Conservation (phyloP, 192 early-diverging fungal genomes). For the Coemansia sp. region DNA sequence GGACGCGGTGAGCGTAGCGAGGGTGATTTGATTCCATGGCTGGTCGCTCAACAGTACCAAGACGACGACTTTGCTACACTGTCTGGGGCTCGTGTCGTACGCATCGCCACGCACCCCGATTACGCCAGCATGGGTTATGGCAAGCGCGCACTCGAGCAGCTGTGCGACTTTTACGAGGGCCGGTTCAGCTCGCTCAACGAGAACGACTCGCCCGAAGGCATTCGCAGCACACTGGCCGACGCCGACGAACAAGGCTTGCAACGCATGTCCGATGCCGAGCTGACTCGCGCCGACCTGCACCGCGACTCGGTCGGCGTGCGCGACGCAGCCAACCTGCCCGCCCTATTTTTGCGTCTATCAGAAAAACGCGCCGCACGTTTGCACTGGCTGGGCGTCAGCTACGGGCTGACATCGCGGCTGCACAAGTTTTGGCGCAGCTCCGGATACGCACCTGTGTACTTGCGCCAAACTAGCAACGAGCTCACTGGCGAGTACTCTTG, state of each 20-base stretch:
- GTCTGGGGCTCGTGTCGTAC: slow-evolving; percentile 93
- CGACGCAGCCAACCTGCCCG: slow-evolving; percentile 89
- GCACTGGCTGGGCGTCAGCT: slow-evolving; percentile 96
- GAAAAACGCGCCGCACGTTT: slow-evolving; percentile 78
- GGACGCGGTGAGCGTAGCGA: slow-evolving; percentile 80
- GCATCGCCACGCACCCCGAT: slow-evolving; percentile 97
- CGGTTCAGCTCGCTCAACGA: slow-evolving; percentile 64
- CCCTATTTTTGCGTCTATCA: slow-evolving; percentile 80
- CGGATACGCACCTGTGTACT: slow-evolving; percentile 89
- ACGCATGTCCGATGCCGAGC: slow-evolving; percentile 60
- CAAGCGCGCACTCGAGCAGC: slow-evolving; percentile 75
- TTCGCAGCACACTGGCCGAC: slow-evolving; percentile 48
- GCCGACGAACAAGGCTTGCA: slow-evolving; percentile 55
- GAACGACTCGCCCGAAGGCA: slow-evolving; percentile 43
- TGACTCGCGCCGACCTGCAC: slow-evolving; percentile 58
- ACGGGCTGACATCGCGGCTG: slow-evolving; percentile 81
- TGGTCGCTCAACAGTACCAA: slow-evolving; percentile 90
- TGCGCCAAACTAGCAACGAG: slow-evolving; percentile 96
- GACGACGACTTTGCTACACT: slow-evolving; percentile 96
- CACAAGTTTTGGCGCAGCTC: slow-evolving; percentile 97
- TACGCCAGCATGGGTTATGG: slow-evolving; percentile 99
- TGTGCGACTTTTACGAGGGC: slow-evolving; percentile 88
- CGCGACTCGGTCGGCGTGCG: slow-evolving; percentile 81
- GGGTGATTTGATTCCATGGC: slow-evolving; percentile 98
- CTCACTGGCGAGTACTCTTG: slow-evolving; percentile 98